Conservation (phyloP, 2,329 filamentous ascomycete genomes). For the Zopfia rhizophila region DNA sequence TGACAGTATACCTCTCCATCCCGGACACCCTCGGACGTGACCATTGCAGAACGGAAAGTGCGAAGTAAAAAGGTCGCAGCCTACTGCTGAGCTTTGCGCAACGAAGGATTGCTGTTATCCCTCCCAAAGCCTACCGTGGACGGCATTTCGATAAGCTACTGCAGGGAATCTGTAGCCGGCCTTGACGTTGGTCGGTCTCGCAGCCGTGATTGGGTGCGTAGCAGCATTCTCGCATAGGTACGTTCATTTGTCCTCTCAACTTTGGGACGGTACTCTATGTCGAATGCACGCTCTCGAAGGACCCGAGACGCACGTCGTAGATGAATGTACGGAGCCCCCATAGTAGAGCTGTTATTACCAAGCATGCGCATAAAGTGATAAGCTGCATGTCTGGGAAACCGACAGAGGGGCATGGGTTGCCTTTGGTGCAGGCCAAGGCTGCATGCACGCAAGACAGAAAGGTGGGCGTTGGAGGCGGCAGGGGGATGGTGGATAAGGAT, state of each 20-base stretch:
- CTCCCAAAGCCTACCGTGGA: conserved; percentile 13
- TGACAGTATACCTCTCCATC: too few relatives aligned
- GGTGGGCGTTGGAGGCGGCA: conserved; percentile 34
- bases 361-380: conserved; percentile 38
- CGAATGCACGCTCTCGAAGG: conserved; percentile 25
- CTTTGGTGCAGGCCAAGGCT: conserved; percentile 41
- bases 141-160: conserved; percentile 3
- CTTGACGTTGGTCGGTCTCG: conserved; percentile 29
- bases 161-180: conserved; percentile 12
- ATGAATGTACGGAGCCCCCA: conserved; percentile 22
- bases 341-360: conserved; percentile 34
- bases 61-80: too few relatives aligned
- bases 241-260: conserved; percentile 25
- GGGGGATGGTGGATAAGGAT: conserved; percentile 37
- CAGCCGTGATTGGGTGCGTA: too few relatives aligned
- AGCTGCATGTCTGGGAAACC: conserved; percentile 40
- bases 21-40: conserved; percentile 18
- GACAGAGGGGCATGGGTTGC: conserved; percentile 34
- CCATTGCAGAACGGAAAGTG: too few relatives aligned
- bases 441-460: conserved; percentile 46
- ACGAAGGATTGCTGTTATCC: neutral
- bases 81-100: too few relatives aligned
- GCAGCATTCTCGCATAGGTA: conserved; percentile 13
- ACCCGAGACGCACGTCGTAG: conserved; percentile 33
- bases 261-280: conserved; percentile 29